Evolutionary conservation across 352 stramenopile species (phyloP), one percentile per base, ranked within the genome.

Genomic region (Phytophthora lateralis): DNA sequence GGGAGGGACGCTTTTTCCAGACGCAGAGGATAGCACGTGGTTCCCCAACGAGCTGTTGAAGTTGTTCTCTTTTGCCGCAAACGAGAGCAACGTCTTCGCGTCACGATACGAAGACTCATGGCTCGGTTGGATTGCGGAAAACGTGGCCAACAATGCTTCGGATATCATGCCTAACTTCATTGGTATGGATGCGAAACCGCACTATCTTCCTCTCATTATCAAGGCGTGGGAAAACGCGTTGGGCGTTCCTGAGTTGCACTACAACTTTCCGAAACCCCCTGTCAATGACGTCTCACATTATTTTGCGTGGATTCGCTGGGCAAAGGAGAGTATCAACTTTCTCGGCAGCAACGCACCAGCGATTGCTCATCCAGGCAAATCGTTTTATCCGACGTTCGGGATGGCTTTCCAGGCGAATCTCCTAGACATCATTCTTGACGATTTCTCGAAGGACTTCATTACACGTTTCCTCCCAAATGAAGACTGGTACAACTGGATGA

Each of bases 301-400:
- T 41, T 89, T 83, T 56, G 60, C 80, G 37, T 91, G 82, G 82
- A 51, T 89, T n/a, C 80, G 80, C n/a, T 91, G 82, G 82, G 82
- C 72, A 21, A 91, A 91, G 56, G 82, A 91, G 38, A 71, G 79
- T 34, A 69, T 88, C 0, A 75, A 56, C 24, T 84, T 75, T 53
- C 44, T 89, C 15, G 76, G 78, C 6, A 54, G 65, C 32, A 47
- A 68, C 6, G 73, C 69, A 30, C 78, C 82, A 12, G 51, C 60
- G 1, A 50, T 74, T 15, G 75, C 65, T 6, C 78, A 63, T n/a
- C 73, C 78, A 3, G 63, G 55, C 4, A 69, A 73, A 6, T 59
- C 64, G 27, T 67, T 88, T 1, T 89, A 86, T 51, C 82, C 82
- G 10, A 84, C 83, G 67, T 91, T 75, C 49, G 79, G 66, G n/a